Conservation (phyloP, 495 filamentous ascomycete species). For the Aspergillus baeticus region DNA sequence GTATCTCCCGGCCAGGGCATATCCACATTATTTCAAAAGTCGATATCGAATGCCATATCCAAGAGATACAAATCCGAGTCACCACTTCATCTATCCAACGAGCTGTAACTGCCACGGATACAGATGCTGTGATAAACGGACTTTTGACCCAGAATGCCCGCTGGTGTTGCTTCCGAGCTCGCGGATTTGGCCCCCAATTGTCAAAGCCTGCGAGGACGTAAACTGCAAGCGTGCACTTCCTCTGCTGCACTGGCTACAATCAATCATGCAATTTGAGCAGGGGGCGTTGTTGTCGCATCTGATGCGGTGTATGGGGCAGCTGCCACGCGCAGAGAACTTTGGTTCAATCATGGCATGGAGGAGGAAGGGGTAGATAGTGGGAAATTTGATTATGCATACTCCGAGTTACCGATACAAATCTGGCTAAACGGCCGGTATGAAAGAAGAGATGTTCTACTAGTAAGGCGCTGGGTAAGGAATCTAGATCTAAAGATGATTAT, state of each 20-base stretch:
- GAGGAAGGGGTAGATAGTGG: neutral
- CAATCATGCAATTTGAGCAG: constrained; percentile 42
- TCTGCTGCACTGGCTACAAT: constrained; percentile 37
- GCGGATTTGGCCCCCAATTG: too few relatives aligned
- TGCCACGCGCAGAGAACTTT: constrained; percentile 51
- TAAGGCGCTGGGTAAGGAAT: too few relatives aligned
- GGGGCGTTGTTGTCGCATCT: constrained; percentile 45
- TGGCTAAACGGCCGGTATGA: too few relatives aligned
- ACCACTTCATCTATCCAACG: neutral
- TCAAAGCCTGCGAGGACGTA: constrained; percentile 15
- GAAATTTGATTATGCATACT: neutral
- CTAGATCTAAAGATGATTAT: too few relatives aligned
- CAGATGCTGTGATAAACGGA: constrained; percentile 10
- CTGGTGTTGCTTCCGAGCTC: too few relatives aligned
- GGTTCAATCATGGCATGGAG: constrained; percentile 23
- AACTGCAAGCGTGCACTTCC: constrained; percentile 19
- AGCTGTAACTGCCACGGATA: neutral
- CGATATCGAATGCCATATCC: constrained; percentile 1
- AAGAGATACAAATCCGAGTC: neutral
- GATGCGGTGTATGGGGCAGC: constrained; percentile 43
- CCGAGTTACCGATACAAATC: too few relatives aligned
- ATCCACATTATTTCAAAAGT: constrained; percentile 6
- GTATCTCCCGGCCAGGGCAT: neutral
- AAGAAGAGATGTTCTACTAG: too few relatives aligned
- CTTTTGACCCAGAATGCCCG: constrained; percentile 35